phyloP scores from a whole-genome alignment of 352 stramenopile species.

The Phytopythium kandeliae region DNA sequence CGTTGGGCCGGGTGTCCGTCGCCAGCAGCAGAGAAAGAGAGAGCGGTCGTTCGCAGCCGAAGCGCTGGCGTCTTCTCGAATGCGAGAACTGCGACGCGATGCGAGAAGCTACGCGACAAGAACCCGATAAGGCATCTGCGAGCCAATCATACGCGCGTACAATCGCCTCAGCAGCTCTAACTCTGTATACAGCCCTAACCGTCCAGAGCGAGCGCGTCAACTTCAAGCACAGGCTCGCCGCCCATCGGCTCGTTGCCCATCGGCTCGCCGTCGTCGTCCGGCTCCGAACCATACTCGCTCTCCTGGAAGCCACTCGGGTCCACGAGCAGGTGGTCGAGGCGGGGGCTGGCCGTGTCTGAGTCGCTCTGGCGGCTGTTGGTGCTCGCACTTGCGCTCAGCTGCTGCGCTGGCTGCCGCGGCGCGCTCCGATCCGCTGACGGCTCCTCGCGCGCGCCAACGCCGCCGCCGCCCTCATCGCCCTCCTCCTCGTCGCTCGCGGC shows the following conservation, averaged over 20 bases:
- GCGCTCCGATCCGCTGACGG: background rate
- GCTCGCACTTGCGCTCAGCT: background rate
- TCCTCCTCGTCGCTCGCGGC: background rate
- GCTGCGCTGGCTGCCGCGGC: background rate
- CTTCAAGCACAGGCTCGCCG: too few relatives aligned
- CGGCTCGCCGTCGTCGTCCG: background rate
- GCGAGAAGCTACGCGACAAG: background rate
- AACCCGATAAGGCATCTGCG: background rate
- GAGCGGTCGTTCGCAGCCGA: too few relatives aligned
- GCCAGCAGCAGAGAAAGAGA: too few relatives aligned
- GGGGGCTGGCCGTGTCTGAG: background rate
- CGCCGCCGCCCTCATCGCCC: background rate
- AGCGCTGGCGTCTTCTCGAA: too few relatives aligned
- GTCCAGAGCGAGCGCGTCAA: background rate
- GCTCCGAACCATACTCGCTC: slow-evolving; percentile 2
- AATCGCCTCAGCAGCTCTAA: too few relatives aligned
- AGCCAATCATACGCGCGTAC: background rate
- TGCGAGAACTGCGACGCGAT: too few relatives aligned
- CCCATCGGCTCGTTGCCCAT: too few relatives aligned
- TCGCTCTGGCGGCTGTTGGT: background rate
- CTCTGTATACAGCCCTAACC: too few relatives aligned
- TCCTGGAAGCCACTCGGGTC: slow-evolving; percentile 6
- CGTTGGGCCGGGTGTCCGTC: too few relatives aligned
- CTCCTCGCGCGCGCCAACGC: background rate
- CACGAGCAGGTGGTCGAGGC: slow-evolving; percentile 1